These are phyloP conservation scores for Saccharomyces hybrid DNA, from an alignment of 1,139 yeast species.

Conservation along the genomic window DNA sequence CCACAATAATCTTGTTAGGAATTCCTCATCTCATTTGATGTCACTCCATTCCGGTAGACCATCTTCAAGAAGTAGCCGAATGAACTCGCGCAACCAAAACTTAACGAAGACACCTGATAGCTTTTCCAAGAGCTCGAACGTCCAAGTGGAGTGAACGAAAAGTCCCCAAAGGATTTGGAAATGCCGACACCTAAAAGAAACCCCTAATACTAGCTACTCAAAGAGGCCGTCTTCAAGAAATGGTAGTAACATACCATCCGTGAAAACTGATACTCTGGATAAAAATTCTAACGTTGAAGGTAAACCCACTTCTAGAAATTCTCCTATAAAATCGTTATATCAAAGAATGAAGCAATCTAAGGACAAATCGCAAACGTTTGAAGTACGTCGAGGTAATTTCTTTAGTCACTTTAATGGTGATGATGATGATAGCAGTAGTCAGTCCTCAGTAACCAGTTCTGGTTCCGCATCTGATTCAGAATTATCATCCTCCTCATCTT, in stretches of 20 bases:
- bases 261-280: neutral
- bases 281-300: neutral
- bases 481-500: neutral
- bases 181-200: neutral
- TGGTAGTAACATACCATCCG: neutral
- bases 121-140: neutral
- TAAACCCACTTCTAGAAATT: neutral
- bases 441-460: slow-evolving; percentile 12
- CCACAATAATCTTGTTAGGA: slow-evolving; percentile 3
- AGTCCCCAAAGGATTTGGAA: neutral
- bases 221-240: neutral
- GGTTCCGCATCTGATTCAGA: slow-evolving; percentile 8
- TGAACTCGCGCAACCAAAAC: neutral
- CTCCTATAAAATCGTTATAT: slow-evolving; percentile 5
- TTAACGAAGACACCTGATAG: neutral
- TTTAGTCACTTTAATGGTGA: slow-evolving; percentile 16
- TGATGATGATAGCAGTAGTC: slow-evolving; percentile 9
- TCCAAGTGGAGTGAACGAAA: neutral
- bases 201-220: neutral
- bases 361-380: slow-evolving; percentile 6
- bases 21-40: slow-evolving; percentile 4
- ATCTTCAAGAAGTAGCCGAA: slow-evolving; percentile 7
- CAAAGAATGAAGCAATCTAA: slow-evolving; percentile 3
- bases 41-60: slow-evolving; percentile 4
- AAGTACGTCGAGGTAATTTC: slow-evolving; percentile 17